Conservation (phyloP, 768 basidiomycete genomes). For the Suillus weaverae region DNA sequence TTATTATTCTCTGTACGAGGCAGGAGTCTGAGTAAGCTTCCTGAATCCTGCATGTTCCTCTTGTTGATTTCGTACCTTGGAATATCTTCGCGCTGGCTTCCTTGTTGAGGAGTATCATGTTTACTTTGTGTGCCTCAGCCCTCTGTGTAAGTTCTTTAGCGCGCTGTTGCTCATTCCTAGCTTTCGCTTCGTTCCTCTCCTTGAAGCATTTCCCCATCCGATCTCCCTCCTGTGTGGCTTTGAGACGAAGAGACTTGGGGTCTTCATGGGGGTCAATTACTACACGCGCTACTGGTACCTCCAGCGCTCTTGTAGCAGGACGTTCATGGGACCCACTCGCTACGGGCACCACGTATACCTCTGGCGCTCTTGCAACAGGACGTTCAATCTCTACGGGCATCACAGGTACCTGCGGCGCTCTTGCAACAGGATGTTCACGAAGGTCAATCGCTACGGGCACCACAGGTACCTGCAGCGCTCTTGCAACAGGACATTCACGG, state of each 20-base stretch:
- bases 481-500: too few species aligned
- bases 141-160: constrained; percentile 75
- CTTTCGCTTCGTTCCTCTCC: constrained; percentile 57
- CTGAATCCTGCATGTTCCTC: not conserved
- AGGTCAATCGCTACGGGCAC: not conserved
- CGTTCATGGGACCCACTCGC: not conserved
- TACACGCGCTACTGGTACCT: not conserved
- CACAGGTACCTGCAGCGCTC: too few species aligned
- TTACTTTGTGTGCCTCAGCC: constrained; percentile 69
- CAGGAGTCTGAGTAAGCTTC: not conserved
- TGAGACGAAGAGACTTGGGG: constrained; percentile 53
- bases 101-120: constrained; percentile 72
- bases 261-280: not conserved
- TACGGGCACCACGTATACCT: not conserved
- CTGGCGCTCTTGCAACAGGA: not conserved
- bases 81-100: constrained; percentile 85
- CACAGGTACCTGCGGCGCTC: not conserved
- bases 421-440: not conserved
- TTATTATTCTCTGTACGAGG: constrained; percentile 8
- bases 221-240: constrained; percentile 73
- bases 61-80: constrained; percentile 48
- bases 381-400: not conserved
- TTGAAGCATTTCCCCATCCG: constrained; percentile 63
- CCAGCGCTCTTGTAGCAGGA: not conserved
- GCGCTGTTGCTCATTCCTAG: not conserved